phyloP scores from a whole-genome alignment of 176 grass and related monocot species.

The Oryza longistaminata region DNA sequence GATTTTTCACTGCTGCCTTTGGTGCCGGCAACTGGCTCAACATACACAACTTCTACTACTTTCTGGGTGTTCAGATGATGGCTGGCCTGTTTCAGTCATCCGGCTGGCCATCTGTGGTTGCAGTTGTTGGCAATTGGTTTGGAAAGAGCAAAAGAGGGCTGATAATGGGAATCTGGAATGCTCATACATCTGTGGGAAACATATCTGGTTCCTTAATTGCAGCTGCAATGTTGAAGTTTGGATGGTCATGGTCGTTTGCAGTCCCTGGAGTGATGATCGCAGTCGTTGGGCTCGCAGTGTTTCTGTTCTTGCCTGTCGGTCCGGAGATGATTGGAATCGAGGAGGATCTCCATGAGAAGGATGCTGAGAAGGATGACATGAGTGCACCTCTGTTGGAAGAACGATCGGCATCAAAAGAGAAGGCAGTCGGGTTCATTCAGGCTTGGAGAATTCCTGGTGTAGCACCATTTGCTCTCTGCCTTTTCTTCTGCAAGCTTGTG shows the following conservation, averaged over 20 bases:
- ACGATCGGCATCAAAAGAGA: slow-evolving; percentile 25
- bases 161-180: slow-evolving; percentile 88
- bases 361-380: slow-evolving; percentile 49
- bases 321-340: slow-evolving; percentile 62
- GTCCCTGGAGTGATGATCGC: slow-evolving; percentile 64
- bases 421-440: slow-evolving; percentile 73
- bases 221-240: slow-evolving; percentile 61
- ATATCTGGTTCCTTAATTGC: slow-evolving; percentile 76
- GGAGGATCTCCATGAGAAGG: slow-evolving; percentile 43
- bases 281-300: slow-evolving; percentile 53
- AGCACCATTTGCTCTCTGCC: slow-evolving; percentile 72
- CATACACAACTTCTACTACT: slow-evolving; percentile 81
- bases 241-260: slow-evolving; percentile 72
- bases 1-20: slow-evolving; percentile 67
- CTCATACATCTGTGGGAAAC: slow-evolving; percentile 75
- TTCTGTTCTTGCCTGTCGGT: slow-evolving; percentile 60
- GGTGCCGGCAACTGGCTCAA: slow-evolving; percentile 79
- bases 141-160: slow-evolving; percentile 86
- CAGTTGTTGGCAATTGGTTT: slow-evolving; percentile 78
- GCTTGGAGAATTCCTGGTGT: slow-evolving; percentile 83
- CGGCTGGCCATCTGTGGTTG: slow-evolving; percentile 81
- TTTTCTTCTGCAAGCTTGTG: slow-evolving; percentile 89
- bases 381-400: slow-evolving; percentile 47
- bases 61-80: slow-evolving; percentile 67
- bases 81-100: slow-evolving; percentile 73